Evolutionary conservation across 108 stramenopile species (phyloP).

Genomic region (Cyclotella distinguenda): DNA sequence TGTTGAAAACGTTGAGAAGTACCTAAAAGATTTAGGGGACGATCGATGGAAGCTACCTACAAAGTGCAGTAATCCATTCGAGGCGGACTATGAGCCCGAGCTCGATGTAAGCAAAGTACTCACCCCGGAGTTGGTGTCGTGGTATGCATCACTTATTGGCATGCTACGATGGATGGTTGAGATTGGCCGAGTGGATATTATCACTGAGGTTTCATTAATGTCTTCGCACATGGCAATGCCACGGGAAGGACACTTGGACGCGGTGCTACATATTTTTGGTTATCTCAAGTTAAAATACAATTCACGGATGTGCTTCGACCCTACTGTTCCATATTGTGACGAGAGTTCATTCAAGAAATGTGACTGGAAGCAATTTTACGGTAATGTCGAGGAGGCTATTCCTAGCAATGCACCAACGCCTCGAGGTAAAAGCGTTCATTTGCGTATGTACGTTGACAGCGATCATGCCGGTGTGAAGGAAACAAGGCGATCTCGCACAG

Average conservation of each 20-base stretch:
- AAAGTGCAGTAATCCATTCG: slow-evolving; percentile 25
- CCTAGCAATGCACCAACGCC: not conserved
- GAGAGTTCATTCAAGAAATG: not conserved
- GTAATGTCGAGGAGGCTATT: not conserved
- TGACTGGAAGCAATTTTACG: not conserved
- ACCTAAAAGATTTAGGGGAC: slow-evolving; percentile 10
- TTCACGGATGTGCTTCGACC: not conserved
- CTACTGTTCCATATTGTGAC: not conserved
- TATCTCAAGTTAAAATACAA: not conserved
- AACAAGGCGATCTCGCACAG: too few species aligned
- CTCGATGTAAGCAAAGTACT: slow-evolving; percentile 27
- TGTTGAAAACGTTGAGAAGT: slow-evolving; percentile 31
- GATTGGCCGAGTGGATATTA: slow-evolving; percentile 47
- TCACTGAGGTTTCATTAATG: slow-evolving; percentile 51
- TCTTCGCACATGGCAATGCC: slow-evolving; percentile 54
- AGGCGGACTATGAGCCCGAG: slow-evolving; percentile 32
- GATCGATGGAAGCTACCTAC: too few species aligned
- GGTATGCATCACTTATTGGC: slow-evolving; percentile 44
- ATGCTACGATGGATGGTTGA: slow-evolving; percentile 51
- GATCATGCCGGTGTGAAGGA: not conserved
- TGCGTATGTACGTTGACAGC: not conserved
- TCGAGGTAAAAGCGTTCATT: not conserved
- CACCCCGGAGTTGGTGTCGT: slow-evolving; percentile 14
- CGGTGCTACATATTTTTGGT: not conserved
- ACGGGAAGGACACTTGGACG: slow-evolving; percentile 51